Percentiles rank a stretch among this genome's conserved stretches.
Conservation (phyloP, 352 stramenopile species). For the Globisporangium parvum region DNA sequence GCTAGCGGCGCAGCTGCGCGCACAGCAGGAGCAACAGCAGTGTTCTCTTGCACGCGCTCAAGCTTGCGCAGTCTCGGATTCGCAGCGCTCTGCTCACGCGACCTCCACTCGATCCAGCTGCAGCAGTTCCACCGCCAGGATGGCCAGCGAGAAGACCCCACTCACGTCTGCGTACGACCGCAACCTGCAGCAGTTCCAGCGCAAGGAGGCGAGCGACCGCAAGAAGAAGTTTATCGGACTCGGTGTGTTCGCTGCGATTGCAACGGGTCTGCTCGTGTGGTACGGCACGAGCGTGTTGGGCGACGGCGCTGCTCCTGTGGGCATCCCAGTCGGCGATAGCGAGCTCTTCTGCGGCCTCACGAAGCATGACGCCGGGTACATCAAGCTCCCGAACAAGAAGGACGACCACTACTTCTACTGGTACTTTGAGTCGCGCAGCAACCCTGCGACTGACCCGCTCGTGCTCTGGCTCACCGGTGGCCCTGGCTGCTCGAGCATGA, state of each 20-base stretch:
- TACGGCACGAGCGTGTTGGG: conserved; percentile 6
- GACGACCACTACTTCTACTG: conserved; percentile 55
- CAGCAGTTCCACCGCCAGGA: background rate
- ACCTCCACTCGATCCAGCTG: background rate
- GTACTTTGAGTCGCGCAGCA: conserved; percentile 31
- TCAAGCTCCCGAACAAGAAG: conserved; percentile 23
- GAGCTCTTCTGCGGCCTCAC: conserved; percentile 23
- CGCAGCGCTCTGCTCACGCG: no score
- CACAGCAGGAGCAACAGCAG: no score
- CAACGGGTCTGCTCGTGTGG: conserved; percentile 8
- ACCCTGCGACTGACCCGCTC: conserved; percentile 20
- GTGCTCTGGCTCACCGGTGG: conserved; percentile 41
- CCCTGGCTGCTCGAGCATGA: conserved; percentile 30
- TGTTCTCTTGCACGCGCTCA: no score
- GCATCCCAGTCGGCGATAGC: conserved; percentile 5
- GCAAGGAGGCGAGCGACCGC: conserved; percentile 7
- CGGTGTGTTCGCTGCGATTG: conserved; percentile 7
- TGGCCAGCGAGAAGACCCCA: conserved; percentile 13
- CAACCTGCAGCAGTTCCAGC: conserved; percentile 18
- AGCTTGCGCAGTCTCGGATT: no score
- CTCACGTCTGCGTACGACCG: conserved; percentile 11
- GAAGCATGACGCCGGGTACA: conserved; percentile 27
- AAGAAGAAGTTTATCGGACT: conserved; percentile 15
- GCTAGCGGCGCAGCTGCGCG: no score
- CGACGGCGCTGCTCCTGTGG: background rate